These are phyloP conservation scores for Austroboletus niveus DNA, from an alignment of 1,284 basidiomycete genomes.

Conservation along the genomic window DNA sequence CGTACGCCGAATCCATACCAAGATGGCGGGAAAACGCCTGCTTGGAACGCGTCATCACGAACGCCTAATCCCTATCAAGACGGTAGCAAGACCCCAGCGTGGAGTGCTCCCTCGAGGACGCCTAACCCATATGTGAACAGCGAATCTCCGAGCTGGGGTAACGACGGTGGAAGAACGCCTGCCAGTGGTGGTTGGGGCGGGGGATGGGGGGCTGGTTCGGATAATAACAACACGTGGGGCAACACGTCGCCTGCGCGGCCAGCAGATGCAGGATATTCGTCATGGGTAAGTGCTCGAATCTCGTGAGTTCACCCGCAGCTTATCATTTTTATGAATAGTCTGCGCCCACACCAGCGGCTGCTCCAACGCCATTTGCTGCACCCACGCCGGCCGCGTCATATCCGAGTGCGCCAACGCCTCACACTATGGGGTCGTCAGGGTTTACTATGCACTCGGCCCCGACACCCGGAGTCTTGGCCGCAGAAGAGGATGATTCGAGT, in stretches of 20 bases:
- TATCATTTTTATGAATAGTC: slow-evolving; percentile 30
- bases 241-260: slow-evolving; percentile 38
- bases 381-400: slow-evolving; percentile 34
- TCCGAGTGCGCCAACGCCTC: slow-evolving; percentile 37
- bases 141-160: slow-evolving; percentile 26
- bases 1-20: slow-evolving; percentile 72
- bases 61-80: slow-evolving; percentile 72
- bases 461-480: slow-evolving; percentile 32
- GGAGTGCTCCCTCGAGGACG: slow-evolving; percentile 53
- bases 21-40: slow-evolving; percentile 53
- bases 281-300: slow-evolving; percentile 30
- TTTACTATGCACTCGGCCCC: slow-evolving; percentile 29
- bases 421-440: slow-evolving; percentile 26
- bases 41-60: slow-evolving; percentile 49
- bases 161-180: slow-evolving; percentile 42
- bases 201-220: slow-evolving; percentile 29
- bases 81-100: slow-evolving; percentile 55
- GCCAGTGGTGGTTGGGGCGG: slow-evolving; percentile 22
- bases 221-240: slow-evolving; percentile 21
- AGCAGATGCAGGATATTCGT: slow-evolving; percentile 28
- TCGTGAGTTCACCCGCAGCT: too few species aligned
- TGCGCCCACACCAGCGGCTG: slow-evolving; percentile 55
- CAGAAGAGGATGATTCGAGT: slow-evolving; percentile 31
- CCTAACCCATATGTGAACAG: slow-evolving; percentile 51
- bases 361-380: slow-evolving; percentile 49